These are phyloP conservation scores for Naganishia liquefaciens DNA, from an alignment of 1,284 basidiomycete species.

Conservation along the genomic window DNA sequence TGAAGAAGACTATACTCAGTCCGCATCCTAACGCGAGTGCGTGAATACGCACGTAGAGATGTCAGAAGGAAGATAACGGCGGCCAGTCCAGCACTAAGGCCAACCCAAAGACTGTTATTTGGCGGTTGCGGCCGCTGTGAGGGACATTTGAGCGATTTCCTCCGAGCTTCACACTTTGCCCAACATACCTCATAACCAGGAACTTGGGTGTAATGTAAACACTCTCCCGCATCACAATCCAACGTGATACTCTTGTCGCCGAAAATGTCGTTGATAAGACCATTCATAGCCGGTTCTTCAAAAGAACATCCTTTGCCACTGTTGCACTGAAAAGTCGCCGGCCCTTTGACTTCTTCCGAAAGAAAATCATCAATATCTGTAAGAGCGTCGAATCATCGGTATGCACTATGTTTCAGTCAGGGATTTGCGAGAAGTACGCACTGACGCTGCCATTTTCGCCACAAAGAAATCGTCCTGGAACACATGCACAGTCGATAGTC, in stretches of 20 bases:
- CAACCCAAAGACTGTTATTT: slow-evolving; percentile 77
- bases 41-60: slow-evolving; percentile 58
- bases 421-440: slow-evolving; percentile 60
- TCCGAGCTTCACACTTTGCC: not conserved
- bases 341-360: slow-evolving; percentile 83
- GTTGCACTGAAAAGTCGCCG: slow-evolving; percentile 81
- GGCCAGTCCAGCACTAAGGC: slow-evolving; percentile 76
- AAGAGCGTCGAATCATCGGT: no score
- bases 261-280: slow-evolving; percentile 88
- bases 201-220: slow-evolving; percentile 87
- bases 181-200: slow-evolving; percentile 77
- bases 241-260: slow-evolving; percentile 88
- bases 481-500: slow-evolving; percentile 83
- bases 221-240: slow-evolving; percentile 85
- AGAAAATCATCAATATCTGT: slow-evolving; percentile 93
- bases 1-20: slow-evolving; percentile 57
- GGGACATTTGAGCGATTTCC: not conserved
- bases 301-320: slow-evolving; percentile 75
- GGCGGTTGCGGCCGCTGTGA: slow-evolving; percentile 70
- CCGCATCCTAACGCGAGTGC: slow-evolving; percentile 48
- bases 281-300: slow-evolving; percentile 94
- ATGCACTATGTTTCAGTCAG: no score
- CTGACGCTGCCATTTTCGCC: slow-evolving; percentile 93
- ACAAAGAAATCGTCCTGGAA: slow-evolving; percentile 89
- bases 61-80: slow-evolving; percentile 61